Percentiles rank a stretch among this genome's conserved stretches.
Evolutionary conservation across 306 rosid genomes (phyloP).

Genomic region (Biancaea sappan): DNA sequence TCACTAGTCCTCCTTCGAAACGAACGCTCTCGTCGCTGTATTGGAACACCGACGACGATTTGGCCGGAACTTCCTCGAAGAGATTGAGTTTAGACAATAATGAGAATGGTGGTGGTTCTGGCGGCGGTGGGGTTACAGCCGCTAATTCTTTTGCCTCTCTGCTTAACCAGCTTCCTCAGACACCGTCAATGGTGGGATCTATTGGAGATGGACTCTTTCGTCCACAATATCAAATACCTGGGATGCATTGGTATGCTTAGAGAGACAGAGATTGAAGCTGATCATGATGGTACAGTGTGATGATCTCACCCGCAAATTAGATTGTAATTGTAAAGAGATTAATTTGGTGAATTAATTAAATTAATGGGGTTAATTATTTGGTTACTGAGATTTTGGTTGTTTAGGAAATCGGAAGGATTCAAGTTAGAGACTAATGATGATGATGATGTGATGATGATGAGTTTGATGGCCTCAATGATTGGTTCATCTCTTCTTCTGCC

Average conservation of each 20-base stretch:
- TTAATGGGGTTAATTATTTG: no score
- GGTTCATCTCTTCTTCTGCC: conserved; percentile 6
- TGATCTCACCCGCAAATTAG: no score
- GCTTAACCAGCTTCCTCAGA: conserved; percentile 62
- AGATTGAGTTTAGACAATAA: conserved; percentile 46
- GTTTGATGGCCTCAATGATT: conserved; percentile 15
- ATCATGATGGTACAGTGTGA: neutral
- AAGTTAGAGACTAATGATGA: neutral
- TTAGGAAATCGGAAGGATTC: conserved; percentile 14
- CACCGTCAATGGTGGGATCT: conserved; percentile 51
- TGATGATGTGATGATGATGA: conserved; percentile 1
- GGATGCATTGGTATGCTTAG: conserved; percentile 63
- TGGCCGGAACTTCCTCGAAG: conserved; percentile 37
- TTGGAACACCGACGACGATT: conserved; percentile 41
- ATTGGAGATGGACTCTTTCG: conserved; percentile 50
- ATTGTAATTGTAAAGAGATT: conserved; percentile 27
- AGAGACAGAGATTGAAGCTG: neutral
- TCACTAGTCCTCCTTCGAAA: conserved; percentile 36
- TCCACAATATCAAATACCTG: conserved; percentile 44
- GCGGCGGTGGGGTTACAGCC: neutral
- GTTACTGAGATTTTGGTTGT: conserved; percentile 34
- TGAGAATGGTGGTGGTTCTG: neutral
- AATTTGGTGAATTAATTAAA: neutral
- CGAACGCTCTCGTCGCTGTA: conserved; percentile 46
- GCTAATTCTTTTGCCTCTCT: conserved; percentile 45